Evolutionary conservation across 805 yeast genomes (phyloP).

Genomic region (Kuraishia ogatae): DNA sequence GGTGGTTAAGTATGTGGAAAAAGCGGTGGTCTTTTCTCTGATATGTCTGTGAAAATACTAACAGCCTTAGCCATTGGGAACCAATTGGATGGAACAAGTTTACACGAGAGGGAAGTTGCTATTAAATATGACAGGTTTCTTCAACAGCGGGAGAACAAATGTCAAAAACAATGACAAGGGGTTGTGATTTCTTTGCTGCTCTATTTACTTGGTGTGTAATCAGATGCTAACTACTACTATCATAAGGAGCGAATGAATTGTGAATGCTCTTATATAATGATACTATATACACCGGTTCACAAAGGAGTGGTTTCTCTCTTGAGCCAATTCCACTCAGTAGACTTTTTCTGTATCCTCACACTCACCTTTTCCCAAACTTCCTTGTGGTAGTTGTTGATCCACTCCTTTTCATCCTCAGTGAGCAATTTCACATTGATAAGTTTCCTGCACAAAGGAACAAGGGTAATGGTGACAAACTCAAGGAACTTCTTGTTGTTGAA

Average conservation of each 20-base stretch:
- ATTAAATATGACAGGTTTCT: slow-evolving; percentile 23
- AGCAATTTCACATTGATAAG: slow-evolving; percentile 38
- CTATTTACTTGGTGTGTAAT: no score
- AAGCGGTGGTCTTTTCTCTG: neutral
- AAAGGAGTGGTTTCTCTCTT: slow-evolving; percentile 30
- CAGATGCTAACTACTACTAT: neutral
- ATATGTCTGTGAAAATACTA: neutral
- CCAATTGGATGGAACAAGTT: slow-evolving; percentile 52
- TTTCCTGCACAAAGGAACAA: slow-evolving; percentile 47
- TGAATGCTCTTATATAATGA: neutral
- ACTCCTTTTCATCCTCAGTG: slow-evolving; percentile 33
- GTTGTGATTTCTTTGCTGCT: neutral
- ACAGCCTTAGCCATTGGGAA: slow-evolving; percentile 52
- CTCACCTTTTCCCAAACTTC: slow-evolving; percentile 36
- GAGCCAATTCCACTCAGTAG: slow-evolving; percentile 39
- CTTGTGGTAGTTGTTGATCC: slow-evolving; percentile 42
- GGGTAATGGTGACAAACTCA: slow-evolving; percentile 48
- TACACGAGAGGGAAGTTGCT: slow-evolving; percentile 51
- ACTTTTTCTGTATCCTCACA: slow-evolving; percentile 26
- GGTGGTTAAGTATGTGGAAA: slow-evolving; percentile 63
- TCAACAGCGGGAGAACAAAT: neutral
- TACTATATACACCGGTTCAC: neutral
- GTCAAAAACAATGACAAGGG: neutral
- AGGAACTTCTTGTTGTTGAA: slow-evolving; percentile 34
- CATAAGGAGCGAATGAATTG: neutral